Conservation (phyloP, 768 basidiomycete genomes). For the Tylopilus vinaceipallidus region DNA sequence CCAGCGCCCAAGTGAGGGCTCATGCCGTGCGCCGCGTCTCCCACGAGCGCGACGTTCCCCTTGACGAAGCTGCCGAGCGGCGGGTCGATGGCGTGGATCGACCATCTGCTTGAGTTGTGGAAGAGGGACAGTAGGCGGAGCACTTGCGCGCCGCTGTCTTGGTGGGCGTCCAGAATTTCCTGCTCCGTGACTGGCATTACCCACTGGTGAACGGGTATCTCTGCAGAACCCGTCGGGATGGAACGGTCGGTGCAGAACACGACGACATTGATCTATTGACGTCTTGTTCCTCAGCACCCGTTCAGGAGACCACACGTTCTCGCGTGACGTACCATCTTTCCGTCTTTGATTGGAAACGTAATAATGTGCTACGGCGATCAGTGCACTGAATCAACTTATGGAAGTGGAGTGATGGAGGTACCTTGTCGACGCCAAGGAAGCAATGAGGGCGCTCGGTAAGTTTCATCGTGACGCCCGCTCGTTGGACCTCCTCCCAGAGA, state of each 20-base stretch:
- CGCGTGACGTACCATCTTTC: constrained; percentile 36
- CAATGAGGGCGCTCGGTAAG: constrained; percentile 36
- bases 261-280: constrained; percentile 48
- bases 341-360: constrained; percentile 46
- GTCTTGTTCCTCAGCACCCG: neutral
- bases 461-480: constrained; percentile 42
- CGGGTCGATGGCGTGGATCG: constrained; percentile 47
- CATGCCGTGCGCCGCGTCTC: constrained; percentile 62
- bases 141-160: constrained; percentile 48
- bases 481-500: constrained; percentile 37
- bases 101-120: constrained; percentile 49
- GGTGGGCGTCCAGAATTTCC: constrained; percentile 44
- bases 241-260: constrained; percentile 38
- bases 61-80: constrained; percentile 43
- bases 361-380: constrained; percentile 45
- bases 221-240: constrained; percentile 26
- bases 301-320: neutral
- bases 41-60: constrained; percentile 48
- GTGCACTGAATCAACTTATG: neutral
- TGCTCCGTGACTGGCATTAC: constrained; percentile 38
- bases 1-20: constrained; percentile 57
- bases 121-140: constrained; percentile 41
- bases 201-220: constrained; percentile 37
- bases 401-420: too few relatives aligned
- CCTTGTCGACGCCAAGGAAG: constrained; percentile 48